phyloP scores from a whole-genome alignment of 306 rosid genomes.

The Dalbergia cochinchinensis region DNA sequence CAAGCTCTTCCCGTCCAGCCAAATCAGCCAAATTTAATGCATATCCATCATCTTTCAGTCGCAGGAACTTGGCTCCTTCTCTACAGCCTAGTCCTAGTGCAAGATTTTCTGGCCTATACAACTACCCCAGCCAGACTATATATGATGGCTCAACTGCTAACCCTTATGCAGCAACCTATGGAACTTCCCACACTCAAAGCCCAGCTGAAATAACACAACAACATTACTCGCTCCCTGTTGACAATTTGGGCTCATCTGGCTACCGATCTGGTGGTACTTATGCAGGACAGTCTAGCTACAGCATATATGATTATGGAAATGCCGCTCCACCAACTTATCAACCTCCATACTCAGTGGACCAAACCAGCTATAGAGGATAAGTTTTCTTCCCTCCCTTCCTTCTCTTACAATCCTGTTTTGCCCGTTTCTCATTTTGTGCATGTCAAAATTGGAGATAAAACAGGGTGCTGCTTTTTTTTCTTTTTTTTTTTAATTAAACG shows the following conservation, averaged over 20 bases:
- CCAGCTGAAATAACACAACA: conserved; percentile 68
- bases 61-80: conserved; percentile 67
- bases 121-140: conserved; percentile 62
- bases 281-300: conserved; percentile 68
- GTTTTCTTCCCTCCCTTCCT: not conserved
- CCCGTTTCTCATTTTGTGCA: conserved; percentile 3
- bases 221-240: conserved; percentile 69
- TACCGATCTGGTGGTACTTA: conserved; percentile 59
- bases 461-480: not conserved
- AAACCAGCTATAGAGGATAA: conserved; percentile 45
- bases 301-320: conserved; percentile 60
- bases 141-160: conserved; percentile 58
- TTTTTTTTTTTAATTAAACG: not conserved
- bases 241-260: conserved; percentile 53
- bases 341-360: conserved; percentile 58
- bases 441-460: conserved; percentile 33
- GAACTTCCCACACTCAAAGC: conserved; percentile 62
- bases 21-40: conserved; percentile 64
- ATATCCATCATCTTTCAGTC: conserved; percentile 60
- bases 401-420: not conserved
- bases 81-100: conserved; percentile 67
- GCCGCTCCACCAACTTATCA: conserved; percentile 63
- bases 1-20: conserved; percentile 64
- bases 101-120: conserved; percentile 66
- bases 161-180: conserved; percentile 66